These are phyloP conservation scores for Echeveria elegans DNA, from an alignment of 164 flowering plant genomes.

Conservation along the genomic window DNA sequence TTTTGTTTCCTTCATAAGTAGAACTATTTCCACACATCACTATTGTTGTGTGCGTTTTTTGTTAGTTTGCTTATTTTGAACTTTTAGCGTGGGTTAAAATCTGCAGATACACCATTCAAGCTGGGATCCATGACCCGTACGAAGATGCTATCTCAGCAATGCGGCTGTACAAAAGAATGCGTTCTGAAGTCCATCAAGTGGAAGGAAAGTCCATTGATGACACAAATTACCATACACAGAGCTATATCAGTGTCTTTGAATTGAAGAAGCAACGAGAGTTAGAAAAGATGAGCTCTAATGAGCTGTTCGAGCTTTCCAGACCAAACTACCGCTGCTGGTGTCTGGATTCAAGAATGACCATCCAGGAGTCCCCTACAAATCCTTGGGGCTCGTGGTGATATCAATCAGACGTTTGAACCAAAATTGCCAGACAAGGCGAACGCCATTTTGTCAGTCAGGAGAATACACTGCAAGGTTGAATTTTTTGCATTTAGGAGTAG, in stretches of 20 bases:
- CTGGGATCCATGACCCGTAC: conserved; percentile 52
- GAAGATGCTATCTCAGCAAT: conserved; percentile 60
- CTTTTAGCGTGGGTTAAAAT: not conserved
- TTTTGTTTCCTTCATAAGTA: not conserved
- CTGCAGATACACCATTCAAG: conserved; percentile 59
- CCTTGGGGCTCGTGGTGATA: conserved; percentile 12
- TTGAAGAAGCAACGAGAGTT: conserved; percentile 28
- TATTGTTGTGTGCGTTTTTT: not conserved
- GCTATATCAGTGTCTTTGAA: conserved; percentile 16
- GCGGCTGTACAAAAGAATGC: conserved; percentile 66
- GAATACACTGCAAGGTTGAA: too few relatives aligned
- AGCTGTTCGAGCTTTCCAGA: conserved; percentile 44
- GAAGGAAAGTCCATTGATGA: conserved; percentile 8
- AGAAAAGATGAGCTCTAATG: conserved; percentile 47
- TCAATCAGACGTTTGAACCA: not conserved
- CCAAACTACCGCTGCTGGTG: conserved; percentile 67
- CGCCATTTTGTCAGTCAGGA: not conserved
- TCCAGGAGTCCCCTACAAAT: not conserved
- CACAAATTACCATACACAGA: conserved; percentile 10
- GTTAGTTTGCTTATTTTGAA: not conserved
- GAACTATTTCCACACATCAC: not conserved
- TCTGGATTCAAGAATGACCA: conserved; percentile 28
- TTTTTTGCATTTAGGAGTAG: too few relatives aligned
- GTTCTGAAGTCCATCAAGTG: conserved; percentile 33
- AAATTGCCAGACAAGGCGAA: not conserved